These are phyloP conservation scores for Ochetophila trinervis DNA, from an alignment of 306 rosid genomes.

Conservation along the genomic window DNA sequence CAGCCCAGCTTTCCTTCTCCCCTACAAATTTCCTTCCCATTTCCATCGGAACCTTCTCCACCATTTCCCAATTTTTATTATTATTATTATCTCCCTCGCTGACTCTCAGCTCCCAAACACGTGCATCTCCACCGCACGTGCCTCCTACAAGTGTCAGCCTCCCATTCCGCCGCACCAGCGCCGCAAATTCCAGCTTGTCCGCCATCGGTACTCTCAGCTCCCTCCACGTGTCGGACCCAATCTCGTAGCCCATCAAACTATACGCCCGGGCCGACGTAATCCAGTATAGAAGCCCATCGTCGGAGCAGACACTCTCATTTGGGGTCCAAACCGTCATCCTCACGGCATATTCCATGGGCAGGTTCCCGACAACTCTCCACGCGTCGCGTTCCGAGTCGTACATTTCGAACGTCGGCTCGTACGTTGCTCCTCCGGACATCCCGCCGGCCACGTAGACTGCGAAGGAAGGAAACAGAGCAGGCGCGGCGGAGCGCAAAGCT, in stretches of 20 bases:
- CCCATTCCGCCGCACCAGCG: conserved; percentile 43
- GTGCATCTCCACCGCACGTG: conserved; percentile 33
- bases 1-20: conserved; percentile 50
- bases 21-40: conserved; percentile 47
- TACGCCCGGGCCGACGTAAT: conserved; percentile 70
- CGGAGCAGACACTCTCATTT: conserved; percentile 45
- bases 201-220: conserved; percentile 65
- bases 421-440: conserved; percentile 46
- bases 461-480: conserved; percentile 31
- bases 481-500: conserved; percentile 14
- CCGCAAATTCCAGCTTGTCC: conserved; percentile 61
- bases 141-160: conserved; percentile 55
- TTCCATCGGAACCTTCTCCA: conserved; percentile 48
- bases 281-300: conserved; percentile 55
- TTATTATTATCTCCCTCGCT: conserved; percentile 32
- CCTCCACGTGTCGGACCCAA: conserved; percentile 41
- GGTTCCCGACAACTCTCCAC: conserved; percentile 48
- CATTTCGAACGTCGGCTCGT: conserved; percentile 54
- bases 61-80: conserved; percentile 59
- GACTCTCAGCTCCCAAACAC: conserved; percentile 65
- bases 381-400: conserved; percentile 45
- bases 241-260: conserved; percentile 49
- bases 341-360: conserved; percentile 60
- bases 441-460: conserved; percentile 66
- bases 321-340: conserved; percentile 87